Evolutionary conservation across 305 asterid genomes (phyloP).

Genomic region (Stenogyne calaminthoides): DNA sequence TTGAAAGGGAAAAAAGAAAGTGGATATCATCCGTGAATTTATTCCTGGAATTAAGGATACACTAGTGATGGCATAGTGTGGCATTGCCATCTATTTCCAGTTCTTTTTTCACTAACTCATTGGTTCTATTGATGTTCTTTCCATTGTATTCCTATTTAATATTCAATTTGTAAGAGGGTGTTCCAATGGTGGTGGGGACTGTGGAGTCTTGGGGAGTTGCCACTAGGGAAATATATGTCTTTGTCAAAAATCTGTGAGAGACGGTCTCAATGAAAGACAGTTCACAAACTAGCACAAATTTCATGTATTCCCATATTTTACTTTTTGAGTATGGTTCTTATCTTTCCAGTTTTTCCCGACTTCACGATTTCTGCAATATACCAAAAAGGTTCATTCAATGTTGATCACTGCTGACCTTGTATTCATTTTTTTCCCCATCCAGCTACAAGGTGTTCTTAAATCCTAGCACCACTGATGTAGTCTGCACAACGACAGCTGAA

Average conservation of each 20-base stretch:
- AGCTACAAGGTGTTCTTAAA: conserved; percentile 91
- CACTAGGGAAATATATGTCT: neutral
- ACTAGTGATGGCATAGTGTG: neutral
- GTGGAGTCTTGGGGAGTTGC: neutral
- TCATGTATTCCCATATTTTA: neutral
- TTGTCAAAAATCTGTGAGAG: no score
- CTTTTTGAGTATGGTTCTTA: neutral
- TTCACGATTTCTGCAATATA: neutral
- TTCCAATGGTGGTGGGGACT: neutral
- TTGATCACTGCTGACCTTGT: conserved; percentile 17
- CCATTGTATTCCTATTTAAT: neutral
- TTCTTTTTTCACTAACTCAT: neutral
- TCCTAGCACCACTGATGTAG: conserved; percentile 98
- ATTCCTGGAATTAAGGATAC: neutral
- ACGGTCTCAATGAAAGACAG: no score
- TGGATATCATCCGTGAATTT: neutral
- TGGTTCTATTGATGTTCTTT: conserved; percentile 8
- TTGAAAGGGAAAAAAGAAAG: neutral
- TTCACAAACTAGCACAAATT: no score
- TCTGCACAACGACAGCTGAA: conserved; percentile 96
- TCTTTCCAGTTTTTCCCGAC: neutral
- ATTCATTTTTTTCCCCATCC: conserved; percentile 18
- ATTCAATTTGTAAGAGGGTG: neutral
- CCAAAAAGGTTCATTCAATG: neutral
- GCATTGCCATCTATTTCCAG: neutral